These are phyloP conservation scores for Synchytrium microbalum DNA, from an alignment of 371 early-diverging fungal species.

Conservation along the genomic window DNA sequence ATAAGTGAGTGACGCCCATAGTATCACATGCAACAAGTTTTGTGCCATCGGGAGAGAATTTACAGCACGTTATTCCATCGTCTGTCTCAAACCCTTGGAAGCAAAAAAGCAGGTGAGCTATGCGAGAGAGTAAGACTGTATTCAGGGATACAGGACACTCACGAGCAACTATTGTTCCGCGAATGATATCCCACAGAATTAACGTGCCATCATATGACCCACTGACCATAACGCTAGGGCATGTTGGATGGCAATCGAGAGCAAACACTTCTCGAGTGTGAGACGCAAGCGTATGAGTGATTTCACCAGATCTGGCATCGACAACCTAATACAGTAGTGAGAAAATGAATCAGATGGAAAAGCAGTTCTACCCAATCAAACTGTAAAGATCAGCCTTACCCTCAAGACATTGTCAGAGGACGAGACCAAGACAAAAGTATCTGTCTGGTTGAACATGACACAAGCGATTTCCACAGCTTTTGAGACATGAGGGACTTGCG, in stretches of 20 bases:
- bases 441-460: conserved; percentile 56
- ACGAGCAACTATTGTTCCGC: conserved; percentile 19
- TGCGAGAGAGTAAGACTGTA: conserved; percentile 6
- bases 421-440: conserved; percentile 51
- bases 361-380: conserved; percentile 1
- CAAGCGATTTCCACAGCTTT: conserved; percentile 29
- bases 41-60: conserved; percentile 46
- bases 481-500: background rate
- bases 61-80: conserved; percentile 35
- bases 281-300: conserved; percentile 43
- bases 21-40: conserved; percentile 18
- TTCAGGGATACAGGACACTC: background rate
- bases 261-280: conserved; percentile 65
- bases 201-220: conserved; percentile 82
- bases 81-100: conserved; percentile 19
- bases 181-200: conserved; percentile 69
- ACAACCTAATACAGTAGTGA: conserved; percentile 35
- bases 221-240: conserved; percentile 59
- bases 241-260: conserved; percentile 66
- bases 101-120: conserved; percentile 13
- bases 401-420: conserved; percentile 49
- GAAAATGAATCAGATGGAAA: conserved; percentile 6
- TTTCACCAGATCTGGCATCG: conserved; percentile 51
- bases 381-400: conserved; percentile 10
- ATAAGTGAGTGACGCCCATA: conserved; percentile 16